These are phyloP conservation scores for Fusarium napiforme DNA, from an alignment of 2,329 filamentous ascomycete species.

Conservation along the genomic window DNA sequence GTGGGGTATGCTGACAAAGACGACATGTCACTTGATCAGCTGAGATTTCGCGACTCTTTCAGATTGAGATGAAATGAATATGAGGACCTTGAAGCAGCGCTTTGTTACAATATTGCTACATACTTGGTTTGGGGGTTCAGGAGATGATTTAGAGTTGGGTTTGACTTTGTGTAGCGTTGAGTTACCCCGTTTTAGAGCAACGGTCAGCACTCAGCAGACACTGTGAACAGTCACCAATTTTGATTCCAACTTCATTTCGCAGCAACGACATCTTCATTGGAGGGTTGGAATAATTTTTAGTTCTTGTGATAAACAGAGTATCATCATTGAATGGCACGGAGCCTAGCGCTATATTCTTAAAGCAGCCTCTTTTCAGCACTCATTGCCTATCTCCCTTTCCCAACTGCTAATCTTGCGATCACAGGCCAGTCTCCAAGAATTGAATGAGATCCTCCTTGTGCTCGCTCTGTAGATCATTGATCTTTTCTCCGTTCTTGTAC, in stretches of 20 bases:
- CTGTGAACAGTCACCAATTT: accelerated
- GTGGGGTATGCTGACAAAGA: conserved; percentile 32
- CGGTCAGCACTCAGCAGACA: accelerated
- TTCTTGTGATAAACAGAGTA: accelerated
- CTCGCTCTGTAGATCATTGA: conserved; percentile 16
- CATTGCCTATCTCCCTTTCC: accelerated
- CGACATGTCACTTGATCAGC: conserved; percentile 2
- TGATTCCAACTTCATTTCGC: background rate
- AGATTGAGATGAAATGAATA: accelerated
- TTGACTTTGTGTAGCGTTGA: background rate
- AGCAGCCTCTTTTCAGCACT: background rate
- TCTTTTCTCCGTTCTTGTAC: conserved; percentile 26
- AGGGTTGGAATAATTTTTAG: accelerated
- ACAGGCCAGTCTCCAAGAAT: conserved; percentile 23
- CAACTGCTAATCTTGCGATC: accelerated
- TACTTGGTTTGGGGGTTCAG: accelerated
- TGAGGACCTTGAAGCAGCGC: accelerated
- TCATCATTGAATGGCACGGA: accelerated
- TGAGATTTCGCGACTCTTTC: background rate
- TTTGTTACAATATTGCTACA: accelerated
- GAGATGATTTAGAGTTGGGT: background rate
- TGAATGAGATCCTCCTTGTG: conserved; percentile 17
- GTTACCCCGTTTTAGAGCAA: background rate
- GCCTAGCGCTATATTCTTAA: accelerated
- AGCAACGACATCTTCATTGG: accelerated